Base-by-base conservation (phyloP, 1,139 yeast genomes). In the Kurtzmaniella quercitrusa region DNA sequence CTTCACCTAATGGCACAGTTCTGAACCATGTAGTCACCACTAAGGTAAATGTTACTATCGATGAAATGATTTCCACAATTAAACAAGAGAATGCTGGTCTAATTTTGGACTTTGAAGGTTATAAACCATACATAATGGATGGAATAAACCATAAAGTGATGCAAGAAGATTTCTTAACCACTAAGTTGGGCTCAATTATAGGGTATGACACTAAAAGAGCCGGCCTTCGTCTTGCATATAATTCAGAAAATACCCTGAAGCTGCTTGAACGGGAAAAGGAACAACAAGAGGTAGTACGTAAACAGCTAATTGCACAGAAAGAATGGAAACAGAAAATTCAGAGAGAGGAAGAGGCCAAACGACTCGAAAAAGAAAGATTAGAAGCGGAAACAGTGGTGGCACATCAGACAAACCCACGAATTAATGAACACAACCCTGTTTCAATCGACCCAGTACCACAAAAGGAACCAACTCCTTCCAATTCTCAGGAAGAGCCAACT, bases 141-240 rank as follows among this genome's bases (percentile, higher is more conserved):
- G 43, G 52, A 51, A 38, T 46, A 5, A 41, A 41, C 19, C n/a
- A 46, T 12, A 45, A 38, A 27, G 37, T 50, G 21, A 47, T 42
- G 5, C 48, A 44, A n/a, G 44, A 36, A 1, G 41, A 47, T 8
- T 55, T 51, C 40, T 39, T 27, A 2, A 16, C 18, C 3, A 33
- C 48, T 3, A 51, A 42, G 14, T 48, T 58, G 39, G 51, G 43
- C 7, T 41, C 51, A 12, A 41, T 57, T 9, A 43, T 58, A 3
- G 63, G 63, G 1, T 36, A 31, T 38, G 45, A 42, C 23, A 47
- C 48, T 1, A 43, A 47, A 18, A 56, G 53, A 44, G 52, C 53
- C 17, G 58, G 50, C n/a, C 47, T 61, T 19, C 49, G 69, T 38
- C 48, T 65, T 47, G 54, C 44, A 23, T 56, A 54, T 41, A 50